These are phyloP conservation scores for Hypoxylon sp. DNA, from an alignment of 2,329 filamentous ascomycete species.

Conservation along the genomic window DNA sequence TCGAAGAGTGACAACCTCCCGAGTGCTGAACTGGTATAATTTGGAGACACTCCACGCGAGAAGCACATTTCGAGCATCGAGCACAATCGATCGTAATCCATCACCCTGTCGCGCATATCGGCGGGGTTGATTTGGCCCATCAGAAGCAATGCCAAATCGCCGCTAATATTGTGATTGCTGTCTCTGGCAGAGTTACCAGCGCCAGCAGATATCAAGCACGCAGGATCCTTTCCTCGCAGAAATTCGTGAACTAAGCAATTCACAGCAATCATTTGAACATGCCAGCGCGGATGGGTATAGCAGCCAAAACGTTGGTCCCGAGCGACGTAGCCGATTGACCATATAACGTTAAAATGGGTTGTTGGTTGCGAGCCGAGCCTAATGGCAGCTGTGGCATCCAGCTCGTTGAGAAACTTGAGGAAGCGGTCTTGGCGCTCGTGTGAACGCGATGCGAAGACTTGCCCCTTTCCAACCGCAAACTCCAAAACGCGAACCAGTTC, in stretches of 20 bases:
- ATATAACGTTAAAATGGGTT: background rate
- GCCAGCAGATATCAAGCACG: background rate
- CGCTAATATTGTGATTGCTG: background rate
- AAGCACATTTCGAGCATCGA: conserved; percentile 23
- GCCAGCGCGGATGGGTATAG: background rate
- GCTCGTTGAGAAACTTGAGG: conserved; percentile 5
- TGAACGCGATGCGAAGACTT: background rate
- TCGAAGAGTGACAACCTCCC: conserved; percentile 7
- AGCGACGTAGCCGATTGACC: background rate
- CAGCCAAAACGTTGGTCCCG: background rate
- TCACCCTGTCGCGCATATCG: background rate
- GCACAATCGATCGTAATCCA: conserved; percentile 17
- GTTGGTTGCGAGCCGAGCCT: background rate
- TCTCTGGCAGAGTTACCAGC: background rate
- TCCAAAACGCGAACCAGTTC: conserved; percentile 2
- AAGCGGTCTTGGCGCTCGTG: background rate
- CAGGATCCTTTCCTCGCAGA: background rate
- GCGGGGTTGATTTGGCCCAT: background rate
- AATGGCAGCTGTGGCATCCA: background rate
- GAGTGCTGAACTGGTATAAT: background rate
- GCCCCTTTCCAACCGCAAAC: background rate
- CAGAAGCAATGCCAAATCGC: conserved; percentile 4
- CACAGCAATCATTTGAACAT: background rate
- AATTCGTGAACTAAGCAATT: conserved; percentile 4
- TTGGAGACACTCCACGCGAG: conserved; percentile 10